Evolutionary conservation across 2,329 filamentous ascomycete species (phyloP), one percentile per base, ranked within the genome.

Genomic region (Metarhizium robertsii): DNA sequence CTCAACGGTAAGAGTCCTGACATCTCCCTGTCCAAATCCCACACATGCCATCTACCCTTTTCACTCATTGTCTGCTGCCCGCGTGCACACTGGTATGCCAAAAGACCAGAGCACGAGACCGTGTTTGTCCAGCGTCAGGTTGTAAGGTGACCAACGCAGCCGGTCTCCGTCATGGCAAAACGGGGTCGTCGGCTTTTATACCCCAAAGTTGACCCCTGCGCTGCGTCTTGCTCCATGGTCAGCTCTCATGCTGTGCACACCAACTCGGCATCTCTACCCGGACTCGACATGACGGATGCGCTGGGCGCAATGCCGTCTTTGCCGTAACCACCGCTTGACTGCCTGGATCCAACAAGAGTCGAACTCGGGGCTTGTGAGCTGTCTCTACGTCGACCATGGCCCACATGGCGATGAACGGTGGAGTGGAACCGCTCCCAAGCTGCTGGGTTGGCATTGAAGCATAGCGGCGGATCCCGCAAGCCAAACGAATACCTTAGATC

Each of bases 171-270:
- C 38, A 16, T 5, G 14, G 14, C 11, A 40, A 8, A 40, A 40
- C 11, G 38, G 13, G 38, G 38, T 16, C 38, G 14, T 40, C 5
- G 14, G 38, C 13, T 40, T 40, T 49, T 45, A 45, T 14, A 45
- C 8, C 16, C 14, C 10, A 45, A 45, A 45, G 6, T 18, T 25
- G n/a, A 20, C n/a, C 36, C 40, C 38, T 45, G 18, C 42, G n/a
- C 47, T 18, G 4, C 47, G 47, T 6, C 14, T 10, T 32, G n/a
- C 32, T 38, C 32, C 20, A 1, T 4, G 25, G 46, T 47, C 52
- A 51, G 55, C 55, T 53, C 32, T 13, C 34, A 34, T 47, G 34
- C 43, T 29, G 52, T 57, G 52, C 49, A 57, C 52, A 57, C 55
- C 52, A 52, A 52, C 29, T 54, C 43, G 55, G 55, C 52, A 54